Percentiles rank a stretch among this genome's conserved stretches.
phyloP scores from a whole-genome alignment of 2,329 filamentous ascomycete genomes.

The Thelonectria discophora region DNA sequence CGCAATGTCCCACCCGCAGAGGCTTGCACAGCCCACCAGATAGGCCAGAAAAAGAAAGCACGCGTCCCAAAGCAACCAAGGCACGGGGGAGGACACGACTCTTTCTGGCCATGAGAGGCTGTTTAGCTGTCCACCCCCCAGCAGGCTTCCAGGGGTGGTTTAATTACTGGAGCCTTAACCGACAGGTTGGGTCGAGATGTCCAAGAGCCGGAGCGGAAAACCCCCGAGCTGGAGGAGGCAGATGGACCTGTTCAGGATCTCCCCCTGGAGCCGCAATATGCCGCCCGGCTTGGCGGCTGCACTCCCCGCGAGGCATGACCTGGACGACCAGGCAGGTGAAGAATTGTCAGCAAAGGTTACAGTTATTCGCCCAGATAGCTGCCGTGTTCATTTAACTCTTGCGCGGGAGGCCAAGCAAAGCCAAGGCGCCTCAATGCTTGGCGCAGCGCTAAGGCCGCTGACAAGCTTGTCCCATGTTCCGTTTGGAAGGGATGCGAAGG shows the following conservation, averaged over 20 bases:
- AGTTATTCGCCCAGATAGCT: too few species aligned
- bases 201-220: neutral
- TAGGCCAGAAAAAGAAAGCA: conserved; percentile 5
- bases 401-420: neutral
- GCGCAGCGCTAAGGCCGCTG: conserved; percentile 19
- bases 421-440: conserved; percentile 26
- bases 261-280: too few species aligned
- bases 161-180: conserved; percentile 39
- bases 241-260: neutral
- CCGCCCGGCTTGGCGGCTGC: conserved; percentile 32
- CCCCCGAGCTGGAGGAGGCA: conserved; percentile 13
- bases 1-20: neutral
- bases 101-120: neutral
- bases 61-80: conserved; percentile 17
- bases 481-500: neutral
- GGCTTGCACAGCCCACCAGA: conserved; percentile 3
- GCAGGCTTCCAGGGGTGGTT: conserved; percentile 19
- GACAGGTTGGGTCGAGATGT: conserved; percentile 37
- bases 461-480: neutral
- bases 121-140: neutral
- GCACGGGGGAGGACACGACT: conserved; percentile 8
- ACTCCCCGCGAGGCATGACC: neutral
- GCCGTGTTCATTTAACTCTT: neutral
- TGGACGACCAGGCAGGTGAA: neutral
- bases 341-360: neutral